Percentiles rank a stretch among this genome's conserved stretches.
Evolutionary conservation across 1,284 basidiomycete genomes (phyloP).

Genomic region (Blastosporella zonata): DNA sequence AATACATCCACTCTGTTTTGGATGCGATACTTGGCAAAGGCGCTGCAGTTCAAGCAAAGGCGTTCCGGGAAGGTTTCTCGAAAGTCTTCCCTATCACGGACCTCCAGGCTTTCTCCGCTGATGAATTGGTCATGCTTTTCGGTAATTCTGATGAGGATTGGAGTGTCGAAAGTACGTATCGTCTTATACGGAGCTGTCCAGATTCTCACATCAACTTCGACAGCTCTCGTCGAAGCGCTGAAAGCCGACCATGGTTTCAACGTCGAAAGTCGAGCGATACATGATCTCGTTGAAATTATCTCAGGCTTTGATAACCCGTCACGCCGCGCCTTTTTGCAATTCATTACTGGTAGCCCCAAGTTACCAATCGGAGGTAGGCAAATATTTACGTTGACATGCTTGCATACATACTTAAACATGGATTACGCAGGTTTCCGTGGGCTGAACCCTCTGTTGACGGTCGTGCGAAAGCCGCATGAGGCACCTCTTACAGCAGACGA

Average conservation of each 20-base stretch:
- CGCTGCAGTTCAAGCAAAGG: constrained; percentile 71
- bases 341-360: constrained; percentile 95
- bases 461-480: constrained; percentile 96
- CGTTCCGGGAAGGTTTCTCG: constrained; percentile 88
- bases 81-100: constrained; percentile 93
- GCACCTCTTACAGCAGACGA: constrained; percentile 87
- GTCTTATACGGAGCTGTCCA: neutral
- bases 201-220: constrained; percentile 14
- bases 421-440: constrained; percentile 82
- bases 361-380: constrained; percentile 91
- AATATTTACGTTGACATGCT: constrained; percentile 22
- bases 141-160: constrained; percentile 96
- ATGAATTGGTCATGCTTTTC: constrained; percentile 92
- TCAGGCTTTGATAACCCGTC: constrained; percentile 70
- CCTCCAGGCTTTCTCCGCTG: constrained; percentile 88
- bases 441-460: constrained; percentile 91
- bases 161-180: constrained; percentile 77
- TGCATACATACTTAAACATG: constrained; percentile 7
- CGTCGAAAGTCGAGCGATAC: constrained; percentile 87
- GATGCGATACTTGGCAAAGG: constrained; percentile 82
- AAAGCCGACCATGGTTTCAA: constrained; percentile 99
- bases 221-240: constrained; percentile 85
- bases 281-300: constrained; percentile 87
- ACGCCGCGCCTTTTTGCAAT: constrained; percentile 90
- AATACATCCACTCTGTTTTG: constrained; percentile 82